Conservation (phyloP, 208 protist genomes). For the Trypanosoma congolense region DNA sequence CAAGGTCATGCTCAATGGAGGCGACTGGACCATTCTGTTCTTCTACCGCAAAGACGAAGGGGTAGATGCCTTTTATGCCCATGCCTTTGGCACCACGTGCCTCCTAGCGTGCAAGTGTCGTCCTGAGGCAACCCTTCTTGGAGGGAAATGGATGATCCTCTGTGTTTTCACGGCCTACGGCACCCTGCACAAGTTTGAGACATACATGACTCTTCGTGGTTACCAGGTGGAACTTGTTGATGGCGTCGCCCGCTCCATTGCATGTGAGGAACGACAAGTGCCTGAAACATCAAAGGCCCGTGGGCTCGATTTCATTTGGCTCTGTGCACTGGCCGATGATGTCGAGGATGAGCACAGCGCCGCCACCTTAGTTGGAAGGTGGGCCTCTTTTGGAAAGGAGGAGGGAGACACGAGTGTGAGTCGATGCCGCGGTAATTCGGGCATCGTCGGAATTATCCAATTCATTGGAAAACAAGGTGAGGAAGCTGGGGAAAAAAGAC, state of each 20-base stretch:
- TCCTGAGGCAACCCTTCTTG: background rate
- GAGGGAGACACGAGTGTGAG: background rate
- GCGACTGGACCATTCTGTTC: conserved; percentile 18
- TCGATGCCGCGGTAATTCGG: conserved; percentile 15
- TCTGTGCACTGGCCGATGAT: conserved; percentile 66
- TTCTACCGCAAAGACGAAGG: background rate
- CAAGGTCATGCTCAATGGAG: background rate
- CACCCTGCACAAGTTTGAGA: conserved; percentile 53
- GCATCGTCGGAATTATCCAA: conserved; percentile 23
- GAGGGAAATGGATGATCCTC: conserved; percentile 25
- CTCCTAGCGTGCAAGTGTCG: background rate
- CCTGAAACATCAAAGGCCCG: conserved; percentile 4
- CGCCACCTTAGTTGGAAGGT: conserved; percentile 2
- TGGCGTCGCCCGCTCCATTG: conserved; percentile 19
- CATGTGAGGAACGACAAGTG: background rate
- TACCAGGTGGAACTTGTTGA: conserved; percentile 56
- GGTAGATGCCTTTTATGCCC: conserved; percentile 34
- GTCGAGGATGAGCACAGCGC: conserved; percentile 21
- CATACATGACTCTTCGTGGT: conserved; percentile 70
- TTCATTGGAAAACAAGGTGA: conserved; percentile 8
- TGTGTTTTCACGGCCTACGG: conserved; percentile 58
- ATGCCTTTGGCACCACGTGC: conserved; percentile 35
- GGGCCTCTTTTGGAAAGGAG: conserved; percentile 9
- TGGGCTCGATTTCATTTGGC: conserved; percentile 36
- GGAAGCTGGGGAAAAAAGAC: background rate